Percentiles rank a stretch among this genome's conserved stretches.
phyloP scores from a whole-genome alignment of 148 eudicot species.

The Polygonum maritimum region DNA sequence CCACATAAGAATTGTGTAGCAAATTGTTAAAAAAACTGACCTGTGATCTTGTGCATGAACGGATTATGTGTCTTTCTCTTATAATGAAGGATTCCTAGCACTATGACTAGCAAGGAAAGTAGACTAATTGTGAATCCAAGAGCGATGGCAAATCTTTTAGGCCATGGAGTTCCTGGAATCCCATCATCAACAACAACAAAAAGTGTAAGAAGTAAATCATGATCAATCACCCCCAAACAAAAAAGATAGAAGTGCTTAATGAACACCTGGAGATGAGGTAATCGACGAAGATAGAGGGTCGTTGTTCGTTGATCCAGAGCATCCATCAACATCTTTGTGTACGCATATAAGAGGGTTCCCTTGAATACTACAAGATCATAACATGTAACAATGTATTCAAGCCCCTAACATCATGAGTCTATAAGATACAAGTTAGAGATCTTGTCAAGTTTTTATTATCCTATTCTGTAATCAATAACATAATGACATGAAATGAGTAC shows the following conservation, averaged over 20 bases:
- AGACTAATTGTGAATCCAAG: constrained; percentile 68
- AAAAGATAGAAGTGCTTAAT: not conserved
- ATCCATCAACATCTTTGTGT: constrained; percentile 52
- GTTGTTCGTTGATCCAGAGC: constrained; percentile 48
- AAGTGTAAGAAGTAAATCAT: not conserved
- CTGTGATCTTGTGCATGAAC: constrained; percentile 59
- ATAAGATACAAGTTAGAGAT: not conserved
- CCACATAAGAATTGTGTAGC: not conserved
- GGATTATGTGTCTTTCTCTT: constrained; percentile 36
- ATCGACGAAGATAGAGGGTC: constrained; percentile 57
- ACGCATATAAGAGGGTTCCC: constrained; percentile 78
- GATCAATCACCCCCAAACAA: not conserved
- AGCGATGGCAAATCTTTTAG: constrained; percentile 70
- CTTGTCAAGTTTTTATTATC: no score
- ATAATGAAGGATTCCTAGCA: constrained; percentile 42
- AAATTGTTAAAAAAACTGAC: constrained; percentile 24
- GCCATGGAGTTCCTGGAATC: constrained; percentile 40
- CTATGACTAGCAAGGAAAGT: constrained; percentile 27
- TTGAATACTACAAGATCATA: constrained; percentile 33
- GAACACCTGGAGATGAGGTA: constrained; percentile 48
- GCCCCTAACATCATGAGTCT: constrained; percentile 3
- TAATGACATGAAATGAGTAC: no score
- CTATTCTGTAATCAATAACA: no score
- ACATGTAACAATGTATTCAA: not conserved
- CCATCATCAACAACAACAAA: not conserved